Conservation (phyloP, 805 yeast species). For the Lachancea meyersii region DNA sequence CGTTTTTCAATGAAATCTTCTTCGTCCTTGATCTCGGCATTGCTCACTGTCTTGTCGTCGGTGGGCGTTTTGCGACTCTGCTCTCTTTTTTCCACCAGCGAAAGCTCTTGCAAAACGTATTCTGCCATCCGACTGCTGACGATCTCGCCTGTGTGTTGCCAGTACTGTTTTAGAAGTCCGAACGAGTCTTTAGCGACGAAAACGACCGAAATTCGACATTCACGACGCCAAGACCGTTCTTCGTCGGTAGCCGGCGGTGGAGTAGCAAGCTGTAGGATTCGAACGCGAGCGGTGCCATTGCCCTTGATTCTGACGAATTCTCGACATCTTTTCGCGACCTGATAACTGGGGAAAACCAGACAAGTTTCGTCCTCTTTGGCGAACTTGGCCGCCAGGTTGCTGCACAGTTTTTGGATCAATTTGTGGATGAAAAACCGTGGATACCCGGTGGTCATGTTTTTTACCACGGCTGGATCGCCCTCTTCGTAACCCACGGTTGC, state of each 20-base stretch:
- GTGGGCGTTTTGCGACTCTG: slow-evolving; percentile 12
- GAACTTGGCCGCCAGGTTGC: slow-evolving; percentile 55
- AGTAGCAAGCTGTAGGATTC: slow-evolving; percentile 70
- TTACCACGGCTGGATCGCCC: slow-evolving; percentile 75
- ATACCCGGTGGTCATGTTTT: slow-evolving; percentile 77
- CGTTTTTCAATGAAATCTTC: slow-evolving; percentile 81
- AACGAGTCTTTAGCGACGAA: slow-evolving; percentile 59
- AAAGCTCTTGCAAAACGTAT: slow-evolving; percentile 61
- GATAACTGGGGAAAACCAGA: slow-evolving; percentile 71
- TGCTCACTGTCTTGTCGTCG: slow-evolving; percentile 1
- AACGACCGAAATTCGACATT: slow-evolving; percentile 70
- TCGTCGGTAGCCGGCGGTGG: slow-evolving; percentile 55
- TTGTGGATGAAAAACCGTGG: slow-evolving; percentile 77
- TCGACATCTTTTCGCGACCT: slow-evolving; percentile 78
- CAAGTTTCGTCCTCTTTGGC: slow-evolving; percentile 75
- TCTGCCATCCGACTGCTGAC: slow-evolving; percentile 86
- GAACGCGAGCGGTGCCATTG: slow-evolving; percentile 32
- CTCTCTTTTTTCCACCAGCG: slow-evolving; percentile 35
- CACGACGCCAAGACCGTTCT: slow-evolving; percentile 54
- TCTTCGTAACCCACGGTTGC: slow-evolving; percentile 90
- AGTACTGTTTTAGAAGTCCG: slow-evolving; percentile 71
- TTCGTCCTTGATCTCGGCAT: slow-evolving; percentile 31
- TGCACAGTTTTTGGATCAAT: slow-evolving; percentile 50
- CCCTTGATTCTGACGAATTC: slow-evolving; percentile 54
- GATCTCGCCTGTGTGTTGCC: slow-evolving; percentile 99